Conservation (phyloP, 2,329 filamentous ascomycete species). For the Ophiostoma perfectum region DNA sequence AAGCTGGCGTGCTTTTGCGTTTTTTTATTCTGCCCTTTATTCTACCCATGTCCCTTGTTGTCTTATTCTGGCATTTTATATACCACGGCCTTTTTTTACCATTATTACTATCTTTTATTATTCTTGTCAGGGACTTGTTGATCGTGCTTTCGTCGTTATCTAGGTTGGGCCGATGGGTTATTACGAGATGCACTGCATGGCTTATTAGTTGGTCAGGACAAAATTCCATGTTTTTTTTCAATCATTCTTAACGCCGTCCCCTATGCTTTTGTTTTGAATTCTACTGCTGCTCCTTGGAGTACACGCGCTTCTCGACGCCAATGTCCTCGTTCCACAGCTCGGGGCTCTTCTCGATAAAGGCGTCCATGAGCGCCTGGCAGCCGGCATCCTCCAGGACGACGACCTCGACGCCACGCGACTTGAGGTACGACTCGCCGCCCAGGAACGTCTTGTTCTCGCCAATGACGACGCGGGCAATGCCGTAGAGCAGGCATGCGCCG, state of each 20-base stretch:
- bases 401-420: conserved; percentile 63
- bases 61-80: not conserved
- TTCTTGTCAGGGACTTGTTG: too few species aligned
- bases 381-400: conserved; percentile 62
- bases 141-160: too few species aligned
- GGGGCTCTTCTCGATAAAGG: conserved; percentile 67
- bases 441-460: conserved; percentile 72
- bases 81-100: not conserved
- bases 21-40: too few species aligned
- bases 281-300: conserved; percentile 33
- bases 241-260: too few species aligned
- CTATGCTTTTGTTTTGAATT: not conserved
- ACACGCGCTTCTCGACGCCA: conserved; percentile 42
- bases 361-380: conserved; percentile 64
- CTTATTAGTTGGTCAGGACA: too few species aligned
- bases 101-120: too few species aligned
- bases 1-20: too few species aligned
- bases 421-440: conserved; percentile 66
- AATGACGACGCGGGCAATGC: conserved; percentile 66
- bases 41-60: not conserved
- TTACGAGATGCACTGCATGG: too few species aligned
- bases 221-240: too few species aligned
- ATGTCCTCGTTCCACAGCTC: conserved; percentile 64
- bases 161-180: too few species aligned
- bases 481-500: conserved; percentile 71